Base-by-base conservation (phyloP, 192 early-diverging fungal species). In the Coemansia sp. region DNA sequence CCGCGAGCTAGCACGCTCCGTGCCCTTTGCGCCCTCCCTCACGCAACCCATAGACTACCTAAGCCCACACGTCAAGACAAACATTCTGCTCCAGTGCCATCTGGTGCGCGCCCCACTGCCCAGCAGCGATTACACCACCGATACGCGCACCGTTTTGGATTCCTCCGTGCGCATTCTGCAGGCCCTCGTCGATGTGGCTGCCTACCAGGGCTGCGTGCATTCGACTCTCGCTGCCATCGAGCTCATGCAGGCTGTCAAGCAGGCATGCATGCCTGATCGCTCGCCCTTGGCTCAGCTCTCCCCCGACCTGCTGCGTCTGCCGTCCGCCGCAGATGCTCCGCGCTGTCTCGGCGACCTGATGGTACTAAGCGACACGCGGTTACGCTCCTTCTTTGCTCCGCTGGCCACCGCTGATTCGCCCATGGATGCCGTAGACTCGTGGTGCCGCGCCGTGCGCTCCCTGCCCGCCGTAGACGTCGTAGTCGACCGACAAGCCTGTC, bases 161-260 rank as follows among this genome's bases (percentile, higher is more conserved):
- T 91, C 92, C 57, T 80, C 89, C 27, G 87, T 98, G 44, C 93
- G 95, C 60, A 85, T 99, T 24, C 71, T 91, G 60, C 88, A 92
- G 80, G 95, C 97, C 18, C 95, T 97, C 93, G 85, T 97, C 44
- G 94, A 97, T 67, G 81, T 94, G 19, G 91, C 89, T 2, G 84
- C 85, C 44, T 79, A 73, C 41, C 71, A 82, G 57, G 95, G 93
- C 0, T 82, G 82, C 38, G 47, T 92, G 48, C 57, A 55, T 4
- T 85, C 85, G 0, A 73, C 83, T 37, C 48, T 94, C 48, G 88
- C 86, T 1, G 74, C 87, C 15, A 93, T 98, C 85, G 80, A 83
- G 48, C 78, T 94, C 55, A 73, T 94, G 56, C 95, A 99, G 80
- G 90, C 88, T 39, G 82, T 98, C 60, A 98, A 98, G 77, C 95